Evolutionary conservation across 768 basidiomycete genomes (phyloP), one percentile per base, ranked within the genome.

Genomic region (Strobilomyces confusus): DNA sequence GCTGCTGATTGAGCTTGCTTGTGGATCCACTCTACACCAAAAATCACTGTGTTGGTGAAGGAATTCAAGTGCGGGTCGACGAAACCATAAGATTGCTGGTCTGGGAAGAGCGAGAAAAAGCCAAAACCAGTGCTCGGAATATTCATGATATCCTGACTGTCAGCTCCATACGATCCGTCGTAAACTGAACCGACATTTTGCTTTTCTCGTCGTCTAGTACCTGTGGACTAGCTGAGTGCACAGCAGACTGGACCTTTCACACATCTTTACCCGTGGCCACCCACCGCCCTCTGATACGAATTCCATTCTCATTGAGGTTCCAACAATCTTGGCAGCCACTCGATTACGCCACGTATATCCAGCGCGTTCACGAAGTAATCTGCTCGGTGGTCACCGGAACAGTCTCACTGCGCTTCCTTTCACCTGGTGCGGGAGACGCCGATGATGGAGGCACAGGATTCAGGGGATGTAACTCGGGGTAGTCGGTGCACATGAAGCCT

Each of bases 81-180:
- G 22, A 74, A 52, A 29, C 70, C 78, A 58, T 85, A 86, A 34
- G 67, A 63, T 55, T 80, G 75, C 64, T 87, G 86, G 61, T 88
- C 84, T 19, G 86, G 85, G 76, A 87, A 86, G 23, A 86, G 58
- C 52, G 80, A 82, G 75, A 84, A 84, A 17, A 80, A 73, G 30
- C 75, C 70, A 58, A 84, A 85, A 7, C 76, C 78, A 55, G 87
- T 80, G 12, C 77, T 37, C 0, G 80, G 80, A 52, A 83, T 82
- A 48, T 67, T 79, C 50, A 75, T 55, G 47, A 87, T 82, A 55
- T 87, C 86, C 58, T 83, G 79, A 51, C 78, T 80, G 63, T 88
- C 86, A 19, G 87, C 82, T 32, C 84, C 84, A 32, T 72, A 71
- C n/a, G 81, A 75, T 1, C 86, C 86, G 62, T 87, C 80, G 54